A percentile compares a stretch with the other conserved stretches of the same genome.
phyloP scores from a whole-genome alignment of 345 rosid genomes.

The Populus simonii region DNA sequence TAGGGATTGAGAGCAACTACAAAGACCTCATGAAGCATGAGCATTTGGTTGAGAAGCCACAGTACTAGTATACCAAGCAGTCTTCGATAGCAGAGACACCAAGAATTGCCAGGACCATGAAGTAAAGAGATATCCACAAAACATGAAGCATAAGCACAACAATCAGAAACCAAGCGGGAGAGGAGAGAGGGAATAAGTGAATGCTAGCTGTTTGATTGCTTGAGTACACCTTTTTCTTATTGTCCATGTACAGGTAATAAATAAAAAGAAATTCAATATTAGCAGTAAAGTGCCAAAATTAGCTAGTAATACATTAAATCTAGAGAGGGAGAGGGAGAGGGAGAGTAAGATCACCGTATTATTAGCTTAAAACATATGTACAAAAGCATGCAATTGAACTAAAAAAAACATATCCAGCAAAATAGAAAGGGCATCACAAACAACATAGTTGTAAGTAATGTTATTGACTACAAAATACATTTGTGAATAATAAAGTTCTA shows the following conservation, averaged over 20 bases:
- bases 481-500: neutral
- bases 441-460: neutral
- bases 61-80: neutral
- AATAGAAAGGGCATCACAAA: neutral
- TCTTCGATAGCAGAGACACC: neutral
- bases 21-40: neutral
- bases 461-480: neutral
- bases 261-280: neutral
- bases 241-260: neutral
- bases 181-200: neutral
- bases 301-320: neutral
- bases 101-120: neutral
- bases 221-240: too few relatives aligned
- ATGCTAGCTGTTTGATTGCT: too few relatives aligned
- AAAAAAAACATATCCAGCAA: neutral
- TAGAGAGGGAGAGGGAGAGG: neutral
- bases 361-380: slow-evolving; percentile 11
- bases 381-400: neutral
- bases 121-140: neutral
- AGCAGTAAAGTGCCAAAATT: neutral
- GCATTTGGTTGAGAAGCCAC: neutral
- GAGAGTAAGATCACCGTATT: neutral
- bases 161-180: neutral
- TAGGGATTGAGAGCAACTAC: neutral
- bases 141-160: neutral